Base-by-base conservation (phyloP, 1,139 yeast genomes). In the Hemisphaericaspora xylofermentans region DNA sequence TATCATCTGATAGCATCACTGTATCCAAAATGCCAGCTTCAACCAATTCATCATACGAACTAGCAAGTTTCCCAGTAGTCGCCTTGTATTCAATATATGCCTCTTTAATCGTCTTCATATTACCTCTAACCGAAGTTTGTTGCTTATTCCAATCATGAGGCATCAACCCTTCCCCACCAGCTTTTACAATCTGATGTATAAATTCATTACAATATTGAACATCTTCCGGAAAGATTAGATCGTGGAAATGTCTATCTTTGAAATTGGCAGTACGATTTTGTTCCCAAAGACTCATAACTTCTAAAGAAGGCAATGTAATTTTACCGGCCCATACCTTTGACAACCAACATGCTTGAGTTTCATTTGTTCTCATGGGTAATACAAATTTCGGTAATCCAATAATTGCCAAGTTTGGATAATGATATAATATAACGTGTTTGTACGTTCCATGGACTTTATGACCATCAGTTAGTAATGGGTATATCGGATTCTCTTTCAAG, bases 281-380 rank as follows among this genome's bases (percentile, higher is more conserved):
- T 38, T 52, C 58, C 41, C 52, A 54, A 7, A 41, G 24, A 3
- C 36, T 21, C 75, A 71, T 73, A 12, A 56, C 62, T 26, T 53
- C 53, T 17, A 49, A 37, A 3, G 59, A 38, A 1, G 78, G 79
- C 27, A 74, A 53, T 10, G 39, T 33, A 6, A 66, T 45, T 38
- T 72, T 58, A 6, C 76, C 77, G 15, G 70, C 59, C 40, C 61
- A 57, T 4, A 61, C 64, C 33, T 76, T 58, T 6, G 77, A 66
- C 25, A 70, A 57, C 15, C 68, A 54, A 25, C 68, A 66, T 4
- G 66, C 72, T 52, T 74, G 78, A 18, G 68, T 64, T 53, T 74
- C 78, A 6, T 71, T 62, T 27, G 70, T 59, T 24, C 78, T 74
- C 59, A 73, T 66, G 15, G 79, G 79, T 25, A 70, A 62, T 15